Percentiles rank a stretch among this genome's conserved stretches.
Evolutionary conservation across 2,329 filamentous ascomycete species (phyloP).

Genomic region (Herpotrichia juniperi): DNA sequence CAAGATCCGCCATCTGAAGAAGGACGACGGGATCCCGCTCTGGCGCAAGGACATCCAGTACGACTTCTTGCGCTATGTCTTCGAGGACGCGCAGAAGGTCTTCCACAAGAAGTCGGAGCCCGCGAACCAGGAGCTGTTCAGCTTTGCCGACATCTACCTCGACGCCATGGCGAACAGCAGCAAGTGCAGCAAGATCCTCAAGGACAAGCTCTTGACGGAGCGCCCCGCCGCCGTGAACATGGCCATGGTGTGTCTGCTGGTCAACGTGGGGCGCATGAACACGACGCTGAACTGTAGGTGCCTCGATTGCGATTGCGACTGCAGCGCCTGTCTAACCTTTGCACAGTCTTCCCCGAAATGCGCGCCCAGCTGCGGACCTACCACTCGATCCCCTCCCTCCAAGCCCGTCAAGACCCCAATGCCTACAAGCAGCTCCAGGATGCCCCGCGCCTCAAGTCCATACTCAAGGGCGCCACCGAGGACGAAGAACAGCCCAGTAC

Average conservation of each 20-base stretch:
- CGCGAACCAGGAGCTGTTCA: conserved; percentile 60
- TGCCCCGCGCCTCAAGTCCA: conserved; percentile 93
- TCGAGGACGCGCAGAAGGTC: conserved; percentile 74
- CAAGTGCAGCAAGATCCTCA: conserved; percentile 98
- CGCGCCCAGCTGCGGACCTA: conserved; percentile 96
- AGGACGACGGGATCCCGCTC: conserved; percentile 84
- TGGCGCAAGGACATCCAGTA: conserved; percentile 90
- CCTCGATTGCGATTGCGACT: conserved; percentile 1
- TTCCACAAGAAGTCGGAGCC: conserved; percentile 93
- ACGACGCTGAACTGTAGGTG: conserved; percentile 91
- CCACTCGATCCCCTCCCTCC: conserved; percentile 94
- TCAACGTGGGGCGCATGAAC: conserved; percentile 98
- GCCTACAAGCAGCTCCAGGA: conserved; percentile 98
- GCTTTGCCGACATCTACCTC: conserved; percentile 95
- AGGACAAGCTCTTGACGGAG: conserved; percentile 94
- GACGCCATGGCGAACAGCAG: conserved; percentile 98
- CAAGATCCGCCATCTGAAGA: conserved; percentile 86
- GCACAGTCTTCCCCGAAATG: conserved; percentile 96
- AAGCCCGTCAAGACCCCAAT: conserved; percentile 92
- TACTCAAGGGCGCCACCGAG: conserved; percentile 94
- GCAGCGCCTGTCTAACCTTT: conserved; percentile 18
- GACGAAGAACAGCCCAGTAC: conserved; percentile 85
- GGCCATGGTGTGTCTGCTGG: conserved; percentile 98
- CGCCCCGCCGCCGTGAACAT: conserved; percentile 92
- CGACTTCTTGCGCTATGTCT: conserved; percentile 81